phyloP scores from a whole-genome alignment of 163 green algal genomes.

The Chlorella variabilis region DNA sequence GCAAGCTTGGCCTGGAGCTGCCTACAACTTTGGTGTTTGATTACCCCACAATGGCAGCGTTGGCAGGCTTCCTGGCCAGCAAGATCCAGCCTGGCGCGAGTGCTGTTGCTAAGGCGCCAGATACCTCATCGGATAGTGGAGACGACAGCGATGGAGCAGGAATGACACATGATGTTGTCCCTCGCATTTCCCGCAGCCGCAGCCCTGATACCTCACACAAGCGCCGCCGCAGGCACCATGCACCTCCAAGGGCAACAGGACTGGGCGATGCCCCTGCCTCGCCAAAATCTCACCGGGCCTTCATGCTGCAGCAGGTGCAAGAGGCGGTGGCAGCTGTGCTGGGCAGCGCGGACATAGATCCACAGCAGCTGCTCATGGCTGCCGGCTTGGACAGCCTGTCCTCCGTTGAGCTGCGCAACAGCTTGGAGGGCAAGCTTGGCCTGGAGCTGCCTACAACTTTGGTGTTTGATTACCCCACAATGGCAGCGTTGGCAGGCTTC shows the following conservation, averaged over 20 bases:
- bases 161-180: too few species aligned
- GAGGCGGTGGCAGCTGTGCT: conserved; percentile 48
- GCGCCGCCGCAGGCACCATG: too few species aligned
- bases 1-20: conserved; percentile 54
- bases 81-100: conserved; percentile 3
- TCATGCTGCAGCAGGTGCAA: conserved; percentile 49
- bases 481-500: conserved; percentile 31
- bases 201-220: too few species aligned
- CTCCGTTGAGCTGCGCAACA: conserved; percentile 81
- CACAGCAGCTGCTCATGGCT: conserved; percentile 74
- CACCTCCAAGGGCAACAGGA: too few species aligned
- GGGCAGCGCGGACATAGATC: conserved; percentile 45
- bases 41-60: conserved; percentile 70
- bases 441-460: conserved; percentile 82
- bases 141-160: too few species aligned
- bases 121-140: background rate
- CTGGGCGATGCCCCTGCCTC: too few species aligned
- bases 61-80: conserved; percentile 55
- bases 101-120: conserved; percentile 3
- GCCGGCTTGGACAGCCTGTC: conserved; percentile 85
- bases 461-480: conserved; percentile 86
- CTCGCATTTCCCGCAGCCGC: too few species aligned
- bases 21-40: conserved; percentile 82
- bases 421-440: conserved; percentile 57
- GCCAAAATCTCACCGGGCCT: conserved; percentile 31